Base-by-base conservation (phyloP, 805 yeast genomes). In the Yamadazyma tumulicola region DNA sequence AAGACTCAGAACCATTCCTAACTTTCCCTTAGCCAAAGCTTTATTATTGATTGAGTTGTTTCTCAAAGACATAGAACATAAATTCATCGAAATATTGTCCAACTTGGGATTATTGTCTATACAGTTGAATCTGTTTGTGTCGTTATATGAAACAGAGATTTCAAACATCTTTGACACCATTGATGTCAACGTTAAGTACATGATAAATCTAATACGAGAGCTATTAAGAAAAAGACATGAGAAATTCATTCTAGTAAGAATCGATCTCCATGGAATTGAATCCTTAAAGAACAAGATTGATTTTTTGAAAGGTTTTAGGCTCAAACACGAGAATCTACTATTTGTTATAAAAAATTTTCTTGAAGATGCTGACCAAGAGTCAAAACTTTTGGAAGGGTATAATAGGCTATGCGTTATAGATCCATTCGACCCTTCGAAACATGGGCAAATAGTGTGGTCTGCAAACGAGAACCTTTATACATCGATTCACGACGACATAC, bases 141-240 rank as follows among this genome's bases (percentile, higher is more conserved):
- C 38, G 1, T 12, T 55, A 3, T 45, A 44, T 26, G 47, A 56
- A 2, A 37, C 33, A 0, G 31, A 55, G 1, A 43, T 70, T 0
- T 28, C 48, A 0, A 52, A 55, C 1, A 43, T 74, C 0, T 66
- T 79, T 20, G 57, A 52, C 2, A 55, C 68, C 1, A 75, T 89
- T 65, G 94, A 86, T 23, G 69, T 65, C 18, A 72, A 74, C 26
- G 51, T 78, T 8, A 79, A 81, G 48, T 85, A 78, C 36, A 76
- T 81, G 59, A 74, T 79, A 1, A 72, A 75, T 33, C 51, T 83
- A 27, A 75, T 86, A 0, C 71, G 97, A 37, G 96, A 89, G 40
- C 56, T 84, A 3, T 64, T 85, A 26, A 66, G 96, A 43, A 84
- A 79, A 47, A 61, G 93, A 27, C 76, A 78, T 6, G 91, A 84